Base-by-base conservation (phyloP, 805 yeast species). In the Kodamaea leandrae region DNA sequence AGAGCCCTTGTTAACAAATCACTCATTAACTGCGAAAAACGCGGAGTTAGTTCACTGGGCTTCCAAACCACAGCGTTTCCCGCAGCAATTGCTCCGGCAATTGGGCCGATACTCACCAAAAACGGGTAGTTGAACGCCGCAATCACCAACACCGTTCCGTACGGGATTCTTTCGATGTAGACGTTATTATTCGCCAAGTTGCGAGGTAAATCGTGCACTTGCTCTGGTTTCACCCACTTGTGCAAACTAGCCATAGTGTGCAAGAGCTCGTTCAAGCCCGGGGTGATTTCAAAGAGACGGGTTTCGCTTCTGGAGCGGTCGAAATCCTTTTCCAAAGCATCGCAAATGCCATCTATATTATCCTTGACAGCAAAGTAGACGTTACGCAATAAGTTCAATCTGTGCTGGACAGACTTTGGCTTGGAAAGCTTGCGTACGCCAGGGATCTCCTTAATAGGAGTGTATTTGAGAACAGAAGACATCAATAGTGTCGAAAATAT, bases 121-220 rank as follows among this genome's bases (percentile, higher is more conserved):
- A 85, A 58, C 1, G 98, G 96, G 58, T 80, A 88, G 63, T 87
- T 87, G 75, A 83, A 87, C 0, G 96, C 91, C 2, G 83, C 67
- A 36, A 90, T 79, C 36, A 91, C 70, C 44, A 89, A 71, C 3
- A 83, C 83, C 2, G 76, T 74, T 3, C 97, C 98, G 40, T 64
- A 55, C 1, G 75, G 74, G 30, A 66, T 60, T 45, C 58, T 55
- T 46, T 66, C 51, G 58, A 66, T 39, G 52, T 64, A 60, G 30
- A 61, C 51, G 19, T 60, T 62, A 42, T 53, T 47, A 43, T 63
- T 52, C 19, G 45, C 47, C 55, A 66, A 50, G 39, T 63, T 43
- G 43, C 68, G 37, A 1, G 81, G 72, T 25, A 63, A 41, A 38
- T 60, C 64, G 8, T 54, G 47, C 2, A 70, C 71, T 4, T 57